These are phyloP conservation scores for Mrakiaceae sp. DNA, from an alignment of 1,284 basidiomycete species.

Conservation along the genomic window DNA sequence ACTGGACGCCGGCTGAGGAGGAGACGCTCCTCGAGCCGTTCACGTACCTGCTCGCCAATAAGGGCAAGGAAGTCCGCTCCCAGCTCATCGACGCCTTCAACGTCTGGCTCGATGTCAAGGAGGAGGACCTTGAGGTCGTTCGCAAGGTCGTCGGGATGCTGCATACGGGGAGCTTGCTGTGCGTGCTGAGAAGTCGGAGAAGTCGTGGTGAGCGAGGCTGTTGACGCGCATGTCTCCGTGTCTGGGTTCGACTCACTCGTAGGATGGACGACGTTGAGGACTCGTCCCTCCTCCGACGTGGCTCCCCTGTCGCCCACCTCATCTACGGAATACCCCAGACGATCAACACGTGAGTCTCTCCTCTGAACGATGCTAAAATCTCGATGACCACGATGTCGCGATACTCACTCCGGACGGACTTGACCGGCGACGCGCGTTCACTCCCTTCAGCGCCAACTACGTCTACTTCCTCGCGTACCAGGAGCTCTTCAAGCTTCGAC, in stretches of 20 bases:
- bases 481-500: constrained; percentile 54
- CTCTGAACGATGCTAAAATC: no score
- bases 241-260: constrained; percentile 1
- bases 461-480: constrained; percentile 85
- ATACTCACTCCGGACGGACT: no score
- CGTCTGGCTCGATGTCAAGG: constrained; percentile 72
- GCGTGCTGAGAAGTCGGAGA: constrained; percentile 26
- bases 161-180: constrained; percentile 89
- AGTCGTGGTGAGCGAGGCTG: no score
- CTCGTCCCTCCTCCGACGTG: constrained; percentile 76
- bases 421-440: background rate
- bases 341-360: constrained; percentile 55
- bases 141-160: constrained; percentile 79
- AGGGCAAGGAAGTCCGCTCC: constrained; percentile 86
- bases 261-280: constrained; percentile 98
- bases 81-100: constrained; percentile 93
- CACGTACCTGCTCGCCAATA: constrained; percentile 36
- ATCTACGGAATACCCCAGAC: constrained; percentile 64
- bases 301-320: constrained; percentile 47
- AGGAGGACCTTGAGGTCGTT: constrained; percentile 59
- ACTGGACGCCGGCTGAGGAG: no score
- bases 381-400: no score
- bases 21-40: no score
- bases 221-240: background rate
- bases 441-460: constrained; percentile 57